phyloP scores from a whole-genome alignment of 768 basidiomycete species.

The Candolleomyces eurysporus region DNA sequence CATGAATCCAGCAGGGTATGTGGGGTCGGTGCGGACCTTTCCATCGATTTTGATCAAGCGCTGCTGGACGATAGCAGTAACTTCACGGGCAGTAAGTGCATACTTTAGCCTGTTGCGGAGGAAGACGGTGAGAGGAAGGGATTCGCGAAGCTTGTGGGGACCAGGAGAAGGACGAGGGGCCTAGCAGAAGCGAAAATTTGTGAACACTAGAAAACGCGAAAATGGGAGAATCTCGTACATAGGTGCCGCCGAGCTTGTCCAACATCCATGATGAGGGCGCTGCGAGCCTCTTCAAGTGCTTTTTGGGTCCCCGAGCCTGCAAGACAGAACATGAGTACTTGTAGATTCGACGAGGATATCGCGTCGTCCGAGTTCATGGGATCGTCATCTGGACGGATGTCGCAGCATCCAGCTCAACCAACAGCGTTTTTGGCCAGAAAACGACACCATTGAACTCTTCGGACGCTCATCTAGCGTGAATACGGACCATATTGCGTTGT shows the following conservation, averaged over 20 bases:
- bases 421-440: constrained; percentile 13
- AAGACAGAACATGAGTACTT: constrained; percentile 24
- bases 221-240: constrained; percentile 45
- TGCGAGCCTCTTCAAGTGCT: constrained; percentile 96
- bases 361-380: constrained; percentile 12
- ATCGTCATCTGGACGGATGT: constrained; percentile 34
- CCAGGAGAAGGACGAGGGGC: constrained; percentile 97
- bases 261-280: constrained; percentile 99
- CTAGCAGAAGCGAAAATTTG: constrained; percentile 32
- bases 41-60: constrained; percentile 97
- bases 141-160: constrained; percentile 99
- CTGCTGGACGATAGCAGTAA: constrained; percentile 91
- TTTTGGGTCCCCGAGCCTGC: constrained; percentile 97
- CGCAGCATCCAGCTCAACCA: constrained; percentile 38
- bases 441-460: constrained; percentile 13
- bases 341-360: constrained; percentile 3
- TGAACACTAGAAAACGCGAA: constrained; percentile 15
- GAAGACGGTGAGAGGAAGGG: constrained; percentile 94
- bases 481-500: constrained; percentile 49
- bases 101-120: constrained; percentile 99
- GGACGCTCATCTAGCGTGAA: constrained; percentile 20
- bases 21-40: constrained; percentile 97
- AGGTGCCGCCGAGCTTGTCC: constrained; percentile 95
- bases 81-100: constrained; percentile 95
- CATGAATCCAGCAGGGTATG: constrained; percentile 97